Evolutionary conservation across 768 basidiomycete species (phyloP).

Genomic region (Tulasnella sp.): DNA sequence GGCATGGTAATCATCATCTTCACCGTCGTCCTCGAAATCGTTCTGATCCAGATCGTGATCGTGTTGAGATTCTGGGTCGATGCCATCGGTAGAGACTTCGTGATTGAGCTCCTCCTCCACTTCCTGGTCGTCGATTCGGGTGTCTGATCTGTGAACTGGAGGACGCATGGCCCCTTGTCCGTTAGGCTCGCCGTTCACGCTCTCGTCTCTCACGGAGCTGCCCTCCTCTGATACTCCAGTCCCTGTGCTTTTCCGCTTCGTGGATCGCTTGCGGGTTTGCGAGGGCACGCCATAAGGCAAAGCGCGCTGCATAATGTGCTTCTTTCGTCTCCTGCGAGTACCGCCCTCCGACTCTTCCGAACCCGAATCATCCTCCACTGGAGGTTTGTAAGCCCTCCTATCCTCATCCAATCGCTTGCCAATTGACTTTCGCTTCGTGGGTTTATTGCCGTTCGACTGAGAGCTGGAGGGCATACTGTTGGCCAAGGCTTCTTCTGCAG

Average conservation of each 20-base stretch:
- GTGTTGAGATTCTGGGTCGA: not conserved
- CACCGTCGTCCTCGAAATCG: slow-evolving; percentile 6
- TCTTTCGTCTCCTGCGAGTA: slow-evolving; percentile 35
- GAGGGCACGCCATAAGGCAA: slow-evolving; percentile 25
- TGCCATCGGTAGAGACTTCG: not conserved
- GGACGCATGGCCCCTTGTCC: not conserved
- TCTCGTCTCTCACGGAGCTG: not conserved
- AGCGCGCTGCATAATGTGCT: slow-evolving; percentile 34
- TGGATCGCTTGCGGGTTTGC: not conserved
- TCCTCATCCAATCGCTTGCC: slow-evolving; percentile 37
- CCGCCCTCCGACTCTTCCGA: slow-evolving; percentile 41
- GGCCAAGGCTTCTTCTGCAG: slow-evolving; percentile 47
- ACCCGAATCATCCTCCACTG: slow-evolving; percentile 53
- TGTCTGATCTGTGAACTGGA: not conserved
- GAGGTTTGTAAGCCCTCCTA: slow-evolving; percentile 72
- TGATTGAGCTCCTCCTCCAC: slow-evolving; percentile 2
- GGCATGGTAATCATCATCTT: not conserved
- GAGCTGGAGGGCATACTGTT: not conserved
- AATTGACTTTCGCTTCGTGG: slow-evolving; percentile 8
- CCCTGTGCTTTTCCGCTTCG: not conserved
- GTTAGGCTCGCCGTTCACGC: not conserved
- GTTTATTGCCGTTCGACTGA: not conserved
- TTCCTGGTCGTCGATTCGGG: not conserved
- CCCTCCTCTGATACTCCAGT: slow-evolving; percentile 3
- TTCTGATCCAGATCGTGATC: not conserved